Base-by-base conservation (phyloP, 306 rosid genomes). In the Rosa chinensis region DNA sequence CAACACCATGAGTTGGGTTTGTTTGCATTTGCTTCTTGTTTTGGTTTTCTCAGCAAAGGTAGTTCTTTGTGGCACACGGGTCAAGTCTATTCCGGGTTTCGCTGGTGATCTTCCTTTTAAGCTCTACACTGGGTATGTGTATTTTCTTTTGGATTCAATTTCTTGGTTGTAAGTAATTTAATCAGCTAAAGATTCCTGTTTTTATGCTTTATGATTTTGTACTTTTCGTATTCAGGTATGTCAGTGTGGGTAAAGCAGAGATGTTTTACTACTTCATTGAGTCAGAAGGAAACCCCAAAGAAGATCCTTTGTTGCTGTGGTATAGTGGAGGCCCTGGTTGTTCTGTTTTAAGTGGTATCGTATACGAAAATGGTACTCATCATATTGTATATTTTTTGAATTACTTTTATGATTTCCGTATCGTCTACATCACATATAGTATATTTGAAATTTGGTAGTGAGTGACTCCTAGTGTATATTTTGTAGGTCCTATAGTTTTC, bases 211-310 rank as follows among this genome's bases (percentile, higher is more conserved):
- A 8, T 32, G 45, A 37, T 37, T 28, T 25, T 12, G 39, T 62
- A 10, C 1, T 66, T 61, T 4, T 23, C 1, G 8, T 56, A 3
- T 7, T 42, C 21, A 70, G 82, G 48, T 78, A 78, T 13, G 63
- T 78, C 8, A 70, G 28, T 21, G 71, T 58, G 3, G 50, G 14
- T 43, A 45, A 45, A 6, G 23, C 72, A 3, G 82, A 78, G 71
- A 28, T 78, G 68, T 78, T 78, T 67, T 78, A 78, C 81, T 78
- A 78, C 21, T 78, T 78, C 67, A 55, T 77, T 48, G 81, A 77
- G 53, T 77, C 81, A 9, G 75, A 77, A 61, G 58, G 75, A 5
- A 68, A 55, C 44, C 81, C 81, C 67, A 67, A 3, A 39, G 28
- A 39, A 32, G 81, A 68, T 44, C 81, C 81, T 25, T 45, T 77